Percentiles rank a stretch among this genome's conserved stretches.
Evolutionary conservation across 257 asterid species (phyloP).

Genomic region (Fraxinus anomala): DNA sequence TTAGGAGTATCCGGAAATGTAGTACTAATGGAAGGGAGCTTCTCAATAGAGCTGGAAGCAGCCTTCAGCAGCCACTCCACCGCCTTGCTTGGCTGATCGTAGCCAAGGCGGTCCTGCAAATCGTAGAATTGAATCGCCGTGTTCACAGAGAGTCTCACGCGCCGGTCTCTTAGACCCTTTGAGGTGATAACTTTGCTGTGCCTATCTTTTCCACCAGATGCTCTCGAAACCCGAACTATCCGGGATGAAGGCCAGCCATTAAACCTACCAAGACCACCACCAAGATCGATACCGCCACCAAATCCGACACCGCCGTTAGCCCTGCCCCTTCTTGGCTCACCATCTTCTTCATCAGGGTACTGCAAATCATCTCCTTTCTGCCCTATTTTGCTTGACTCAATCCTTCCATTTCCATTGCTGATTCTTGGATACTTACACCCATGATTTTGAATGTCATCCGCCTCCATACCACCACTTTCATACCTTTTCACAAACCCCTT

Average conservation of each 20-base stretch:
- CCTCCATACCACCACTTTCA: slow-evolving; percentile 59
- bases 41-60: slow-evolving; percentile 63
- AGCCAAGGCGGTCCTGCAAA: slow-evolving; percentile 80
- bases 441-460: slow-evolving; percentile 47
- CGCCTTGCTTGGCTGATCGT: slow-evolving; percentile 91
- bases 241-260: slow-evolving; percentile 69
- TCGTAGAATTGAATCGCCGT: slow-evolving; percentile 89
- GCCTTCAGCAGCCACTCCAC: slow-evolving; percentile 89
- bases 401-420: slow-evolving; percentile 35
- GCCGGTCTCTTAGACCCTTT: slow-evolving; percentile 78
- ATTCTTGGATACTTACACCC: slow-evolving; percentile 45
- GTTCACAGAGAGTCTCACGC: slow-evolving; percentile 74
- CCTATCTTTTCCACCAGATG: slow-evolving; percentile 77
- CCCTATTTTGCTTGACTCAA: slow-evolving; percentile 26
- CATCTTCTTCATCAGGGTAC: slow-evolving; percentile 50
- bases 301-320: background rate
- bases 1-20: slow-evolving; percentile 60
- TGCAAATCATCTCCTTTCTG: slow-evolving; percentile 43
- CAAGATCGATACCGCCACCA: slow-evolving; percentile 27
- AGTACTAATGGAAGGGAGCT: slow-evolving; percentile 61
- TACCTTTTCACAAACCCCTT: slow-evolving; percentile 40
- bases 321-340: slow-evolving; percentile 32
- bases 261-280: slow-evolving; percentile 41
- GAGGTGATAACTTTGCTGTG: slow-evolving; percentile 90
- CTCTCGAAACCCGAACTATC: slow-evolving; percentile 75